phyloP scores from a whole-genome alignment of 306 rosid genomes.

The Erythrophleum fordii region DNA sequence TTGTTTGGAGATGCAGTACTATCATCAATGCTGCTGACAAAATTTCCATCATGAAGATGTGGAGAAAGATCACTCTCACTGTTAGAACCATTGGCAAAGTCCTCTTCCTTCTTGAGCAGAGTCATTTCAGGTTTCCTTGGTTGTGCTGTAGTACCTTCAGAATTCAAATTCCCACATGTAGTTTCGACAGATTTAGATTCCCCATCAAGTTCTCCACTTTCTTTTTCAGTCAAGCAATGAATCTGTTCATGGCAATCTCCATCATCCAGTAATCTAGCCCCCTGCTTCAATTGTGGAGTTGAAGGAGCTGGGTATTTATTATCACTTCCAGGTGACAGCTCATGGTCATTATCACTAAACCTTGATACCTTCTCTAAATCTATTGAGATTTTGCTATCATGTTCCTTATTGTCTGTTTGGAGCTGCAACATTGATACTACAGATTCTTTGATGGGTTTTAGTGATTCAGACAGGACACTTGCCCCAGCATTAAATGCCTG shows the following conservation, averaged over 20 bases:
- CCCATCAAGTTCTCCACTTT: constrained; percentile 68
- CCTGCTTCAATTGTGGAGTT: constrained; percentile 88
- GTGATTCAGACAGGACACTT: constrained; percentile 52
- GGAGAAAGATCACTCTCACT: constrained; percentile 41
- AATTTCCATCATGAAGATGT: constrained; percentile 40
- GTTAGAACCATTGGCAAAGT: constrained; percentile 52
- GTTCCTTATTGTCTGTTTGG: constrained; percentile 48
- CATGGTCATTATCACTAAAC: constrained; percentile 53
- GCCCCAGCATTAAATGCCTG: constrained; percentile 91
- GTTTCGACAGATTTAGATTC: constrained; percentile 86
- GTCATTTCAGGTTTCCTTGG: constrained; percentile 43
- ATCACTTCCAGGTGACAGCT: constrained; percentile 68
- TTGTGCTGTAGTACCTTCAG: constrained; percentile 53
- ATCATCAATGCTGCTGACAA: constrained; percentile 35
- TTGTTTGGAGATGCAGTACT: constrained; percentile 49
- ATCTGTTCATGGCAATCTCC: constrained; percentile 91
- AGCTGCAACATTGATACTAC: constrained; percentile 59
- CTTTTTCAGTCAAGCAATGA: constrained; percentile 69
- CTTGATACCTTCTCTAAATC: constrained; percentile 48
- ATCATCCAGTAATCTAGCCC: constrained; percentile 71
- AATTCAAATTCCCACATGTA: constrained; percentile 53
- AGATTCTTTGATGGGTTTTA: constrained; percentile 73
- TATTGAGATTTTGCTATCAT: constrained; percentile 35
- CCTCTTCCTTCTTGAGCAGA: constrained; percentile 63
- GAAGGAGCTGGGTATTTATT: constrained; percentile 98